Conservation (phyloP, 352 stramenopile species). For the Globisporangium irregulare region DNA sequence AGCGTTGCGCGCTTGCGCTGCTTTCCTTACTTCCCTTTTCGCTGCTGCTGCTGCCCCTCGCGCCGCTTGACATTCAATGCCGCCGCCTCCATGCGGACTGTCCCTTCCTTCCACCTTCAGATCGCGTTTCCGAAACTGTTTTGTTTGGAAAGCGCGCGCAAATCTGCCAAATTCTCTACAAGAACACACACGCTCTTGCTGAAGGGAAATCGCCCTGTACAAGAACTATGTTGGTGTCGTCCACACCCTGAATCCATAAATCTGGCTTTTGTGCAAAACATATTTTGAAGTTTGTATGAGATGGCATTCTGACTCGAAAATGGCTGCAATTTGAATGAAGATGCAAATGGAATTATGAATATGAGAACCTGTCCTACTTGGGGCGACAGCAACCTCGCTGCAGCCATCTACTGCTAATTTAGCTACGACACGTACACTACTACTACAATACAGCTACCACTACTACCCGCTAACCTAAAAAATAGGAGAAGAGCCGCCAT, state of each 20-base stretch:
- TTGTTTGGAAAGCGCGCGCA: not conserved
- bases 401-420: slow-evolving; percentile 26
- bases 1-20: not conserved
- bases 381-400: slow-evolving; percentile 16
- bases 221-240: slow-evolving; percentile 8
- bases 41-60: not conserved
- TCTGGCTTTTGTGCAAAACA: not conserved
- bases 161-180: slow-evolving; percentile 9
- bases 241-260: slow-evolving; percentile 2
- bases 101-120: not conserved
- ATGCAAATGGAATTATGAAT: slow-evolving; percentile 5
- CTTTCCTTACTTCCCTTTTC: not conserved
- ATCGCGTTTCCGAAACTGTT: slow-evolving; percentile 24
- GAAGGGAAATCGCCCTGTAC: slow-evolving; percentile 17
- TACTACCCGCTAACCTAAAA: slow-evolving; percentile 11
- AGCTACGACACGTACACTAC: slow-evolving; percentile 17
- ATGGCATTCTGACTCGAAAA: not conserved
- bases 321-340: not conserved
- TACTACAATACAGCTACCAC: slow-evolving; percentile 16
- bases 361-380: slow-evolving; percentile 12
- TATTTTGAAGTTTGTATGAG: not conserved
- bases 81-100: not conserved
- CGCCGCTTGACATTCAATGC: not conserved
- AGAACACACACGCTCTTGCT: slow-evolving; percentile 9
- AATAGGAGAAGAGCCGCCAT: not conserved